Evolutionary conservation across 306 rosid species (phyloP), one percentile per base, ranked within the genome.

Genomic region (Lathyrus tuberosus): DNA sequence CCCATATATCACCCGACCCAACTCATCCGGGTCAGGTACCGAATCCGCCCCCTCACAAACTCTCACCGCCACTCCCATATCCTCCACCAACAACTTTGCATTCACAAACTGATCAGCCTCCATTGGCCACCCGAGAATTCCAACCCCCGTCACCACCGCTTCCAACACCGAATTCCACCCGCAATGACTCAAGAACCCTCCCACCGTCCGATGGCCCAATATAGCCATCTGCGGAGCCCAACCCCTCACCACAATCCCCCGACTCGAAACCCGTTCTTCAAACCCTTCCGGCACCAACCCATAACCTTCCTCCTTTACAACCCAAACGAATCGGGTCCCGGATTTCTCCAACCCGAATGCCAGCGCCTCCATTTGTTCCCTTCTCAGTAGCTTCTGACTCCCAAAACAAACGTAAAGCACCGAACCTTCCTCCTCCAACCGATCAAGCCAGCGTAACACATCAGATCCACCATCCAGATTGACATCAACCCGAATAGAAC

Each of bases 101-200:
- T 84, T 88, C 58, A 86, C 67, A 8, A 65, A 84, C 60, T 88
- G 95, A 71, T 88, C 97, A 0, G 97, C 95, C 68, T 91, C 92
- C 95, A 91, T 88, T 1, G 97, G 97, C 97, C 97, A 91, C 1
- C 85, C 95, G 53, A 91, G 4, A 0, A 88, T 69, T 30, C 44
- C 72, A 15, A 73, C 89, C 26, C 95, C 95, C 0, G 72, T 73
- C 13, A 16, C 80, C 17, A 80, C 28, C 1, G 79, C 86, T 59
- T 91, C 97, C 44, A 81, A 13, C 67, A 81, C 79, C 44, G 95
- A 80, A 48, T 80, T 80, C 84, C 84, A 80, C 4, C 84, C 84
- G 0, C 84, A 80, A 15, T 80, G 84, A 28, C 80, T 75, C 60
- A 80, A 5, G 8, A 80, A 80, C 38, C 84, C 84, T 0, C 84